Evolutionary conservation across 257 asterid species (phyloP).

Genomic region (Solanum lignicaule): DNA sequence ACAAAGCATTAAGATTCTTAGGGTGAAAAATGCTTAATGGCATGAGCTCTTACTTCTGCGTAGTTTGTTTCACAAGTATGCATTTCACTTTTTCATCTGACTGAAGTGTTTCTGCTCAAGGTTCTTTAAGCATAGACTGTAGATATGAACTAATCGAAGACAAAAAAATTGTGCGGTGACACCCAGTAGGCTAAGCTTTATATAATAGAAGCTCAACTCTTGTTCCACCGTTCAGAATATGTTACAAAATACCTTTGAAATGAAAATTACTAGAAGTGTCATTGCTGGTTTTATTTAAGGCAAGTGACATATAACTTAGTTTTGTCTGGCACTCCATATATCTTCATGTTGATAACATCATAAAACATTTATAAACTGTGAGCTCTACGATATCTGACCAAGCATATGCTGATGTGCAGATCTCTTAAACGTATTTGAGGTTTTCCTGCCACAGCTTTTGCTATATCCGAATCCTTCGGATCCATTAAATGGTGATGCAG

Average conservation of each 20-base stretch:
- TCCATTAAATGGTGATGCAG: conserved; percentile 93
- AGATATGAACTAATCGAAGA: neutral
- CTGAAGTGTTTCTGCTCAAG: neutral
- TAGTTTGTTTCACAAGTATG: neutral
- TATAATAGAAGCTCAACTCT: neutral
- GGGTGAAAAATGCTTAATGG: neutral
- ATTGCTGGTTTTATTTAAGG: neutral
- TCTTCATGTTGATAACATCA: neutral
- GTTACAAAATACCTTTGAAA: neutral
- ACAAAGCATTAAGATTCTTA: neutral
- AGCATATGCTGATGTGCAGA: conserved; percentile 34
- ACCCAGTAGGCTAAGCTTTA: neutral
- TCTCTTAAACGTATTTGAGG: conserved; percentile 82
- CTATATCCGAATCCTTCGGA: conserved; percentile 89
- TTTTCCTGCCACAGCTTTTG: conserved; percentile 89
- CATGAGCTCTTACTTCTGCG: neutral
- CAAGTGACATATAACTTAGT: neutral
- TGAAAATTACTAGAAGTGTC: neutral
- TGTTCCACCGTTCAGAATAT: neutral
- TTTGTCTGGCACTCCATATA: neutral
- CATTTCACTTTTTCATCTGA: neutral
- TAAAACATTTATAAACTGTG: neutral
- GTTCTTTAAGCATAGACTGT: neutral
- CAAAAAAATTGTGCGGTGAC: neutral
- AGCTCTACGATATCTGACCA: neutral